A percentile compares a stretch with the other conserved stretches of the same genome.
phyloP scores from a whole-genome alignment of 495 filamentous ascomycete genomes.

The Penicillium herquei region DNA sequence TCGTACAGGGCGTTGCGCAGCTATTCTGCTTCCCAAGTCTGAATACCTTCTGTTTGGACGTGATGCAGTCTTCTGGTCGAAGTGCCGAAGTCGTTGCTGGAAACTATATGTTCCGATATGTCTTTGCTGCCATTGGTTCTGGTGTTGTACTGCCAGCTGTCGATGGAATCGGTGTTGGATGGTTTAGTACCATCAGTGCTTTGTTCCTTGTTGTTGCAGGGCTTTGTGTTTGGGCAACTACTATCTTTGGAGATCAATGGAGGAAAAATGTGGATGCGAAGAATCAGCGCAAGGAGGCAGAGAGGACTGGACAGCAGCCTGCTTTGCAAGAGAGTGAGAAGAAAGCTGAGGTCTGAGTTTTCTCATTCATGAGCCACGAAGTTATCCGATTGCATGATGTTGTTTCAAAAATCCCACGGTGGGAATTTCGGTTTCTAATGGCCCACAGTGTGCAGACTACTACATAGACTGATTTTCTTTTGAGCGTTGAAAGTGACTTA shows the following conservation, averaged over 20 bases:
- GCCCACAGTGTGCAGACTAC: too few species aligned
- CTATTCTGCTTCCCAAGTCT: slow-evolving; percentile 70
- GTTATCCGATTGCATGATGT: neutral
- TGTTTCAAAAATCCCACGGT: neutral
- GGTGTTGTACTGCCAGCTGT: slow-evolving; percentile 67
- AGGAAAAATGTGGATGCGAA: slow-evolving; percentile 48
- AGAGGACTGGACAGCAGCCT: neutral
- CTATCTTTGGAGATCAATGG: slow-evolving; percentile 55
- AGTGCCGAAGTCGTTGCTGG: slow-evolving; percentile 70
- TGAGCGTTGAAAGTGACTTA: too few species aligned
- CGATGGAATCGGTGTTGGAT: slow-evolving; percentile 66
- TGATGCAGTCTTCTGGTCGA: slow-evolving; percentile 58
- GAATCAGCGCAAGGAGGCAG: slow-evolving; percentile 14
- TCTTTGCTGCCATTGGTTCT: slow-evolving; percentile 63
- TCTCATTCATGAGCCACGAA: neutral
- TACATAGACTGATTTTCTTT: too few species aligned
- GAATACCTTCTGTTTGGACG: slow-evolving; percentile 75
- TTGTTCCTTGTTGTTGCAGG: slow-evolving; percentile 52
- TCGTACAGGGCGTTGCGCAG: slow-evolving; percentile 68
- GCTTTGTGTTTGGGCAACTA: slow-evolving; percentile 44
- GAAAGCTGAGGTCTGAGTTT: slow-evolving; percentile 8
- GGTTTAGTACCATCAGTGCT: slow-evolving; percentile 58
- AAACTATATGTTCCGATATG: slow-evolving; percentile 69
- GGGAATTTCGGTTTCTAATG: too few species aligned
- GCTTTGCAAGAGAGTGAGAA: slow-evolving; percentile 6